Conservation (phyloP, 108 stramenopile genomes). For the Conticribra weissflogii region DNA sequence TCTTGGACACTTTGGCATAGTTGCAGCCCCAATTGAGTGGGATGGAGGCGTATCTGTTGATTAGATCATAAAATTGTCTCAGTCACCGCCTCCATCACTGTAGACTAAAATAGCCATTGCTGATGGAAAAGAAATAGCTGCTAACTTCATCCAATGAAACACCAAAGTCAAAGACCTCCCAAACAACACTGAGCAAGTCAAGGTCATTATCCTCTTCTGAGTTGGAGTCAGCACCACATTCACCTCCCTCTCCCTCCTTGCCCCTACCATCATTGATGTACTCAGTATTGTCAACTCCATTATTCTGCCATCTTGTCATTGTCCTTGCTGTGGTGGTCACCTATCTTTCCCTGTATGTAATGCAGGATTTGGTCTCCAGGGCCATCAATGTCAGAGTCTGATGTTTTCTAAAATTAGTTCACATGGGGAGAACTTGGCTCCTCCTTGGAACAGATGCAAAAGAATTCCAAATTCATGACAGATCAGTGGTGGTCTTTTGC, state of each 20-base stretch:
- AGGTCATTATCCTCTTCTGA: constrained; percentile 88
- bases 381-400: constrained; percentile 87
- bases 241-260: constrained; percentile 73
- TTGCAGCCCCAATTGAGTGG: constrained; percentile 66
- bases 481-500: constrained; percentile 75
- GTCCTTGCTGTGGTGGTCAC: constrained; percentile 75
- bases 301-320: constrained; percentile 74
- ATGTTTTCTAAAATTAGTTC: constrained; percentile 73
- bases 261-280: constrained; percentile 69
- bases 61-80: constrained; percentile 17
- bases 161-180: constrained; percentile 87
- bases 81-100: constrained; percentile 84
- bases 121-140: constrained; percentile 79
- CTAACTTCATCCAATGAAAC: constrained; percentile 84
- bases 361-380: constrained; percentile 44
- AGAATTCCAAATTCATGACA: constrained; percentile 43
- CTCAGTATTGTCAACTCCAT: constrained; percentile 42
- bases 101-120: constrained; percentile 87
- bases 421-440: constrained; percentile 86
- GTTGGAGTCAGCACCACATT: constrained; percentile 87
- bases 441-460: constrained; percentile 67
- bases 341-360: constrained; percentile 74
- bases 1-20: constrained; percentile 66
- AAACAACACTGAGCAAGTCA: constrained; percentile 86
- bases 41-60: constrained; percentile 65